Base-by-base conservation (phyloP, 2,329 filamentous ascomycete species). In the Calycina marina region DNA sequence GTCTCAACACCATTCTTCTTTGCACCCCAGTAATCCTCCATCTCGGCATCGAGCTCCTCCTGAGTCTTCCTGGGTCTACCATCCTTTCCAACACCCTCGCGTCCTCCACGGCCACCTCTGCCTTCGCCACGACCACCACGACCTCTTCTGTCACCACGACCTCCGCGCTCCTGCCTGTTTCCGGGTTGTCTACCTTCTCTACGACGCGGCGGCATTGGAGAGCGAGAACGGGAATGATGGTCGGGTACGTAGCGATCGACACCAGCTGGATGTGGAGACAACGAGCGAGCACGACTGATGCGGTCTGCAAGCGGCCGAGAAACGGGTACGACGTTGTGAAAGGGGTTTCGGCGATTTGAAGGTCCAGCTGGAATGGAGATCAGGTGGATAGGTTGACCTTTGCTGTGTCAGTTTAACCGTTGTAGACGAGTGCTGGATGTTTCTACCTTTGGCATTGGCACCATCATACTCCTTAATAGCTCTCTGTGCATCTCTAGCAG, bases 1-100 rank as follows among this genome's bases (percentile, higher is more conserved):
- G 43, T 35, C 31, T 31, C 44, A 46, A 44, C 38, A 10, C 47
- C 49, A 25, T 50, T 55, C 14, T 52, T 58, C 20, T 55, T 58
- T n/a, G 49, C 55, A 17, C 68, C 75, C 63, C 84, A 94, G 56
- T 94, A 94, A 51, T 93, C 83, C 17, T 77, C 84, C 86, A 94
- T 94, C 58, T 94, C 86, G n/a, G 82, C 83, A 54, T 94, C 86
- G 25, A 94, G 64, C 53, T 94, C 83, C 47, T 93, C 82, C 44
- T 85, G 79, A 0, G 86, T 93, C 68, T 93, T 93, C 57, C 73
- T 78, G 2, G 74, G 66, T 24, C 68, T 67, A 32, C 49, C 48
- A 37, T 70, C 65, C 12, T 60, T 63, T 28, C 61, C 61, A 18
- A 48, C 38, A 18, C 58, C 54, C 28, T 60, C 59, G 38, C 56